Conservation (phyloP, 768 basidiomycete species). For the Royoungia palumana region DNA sequence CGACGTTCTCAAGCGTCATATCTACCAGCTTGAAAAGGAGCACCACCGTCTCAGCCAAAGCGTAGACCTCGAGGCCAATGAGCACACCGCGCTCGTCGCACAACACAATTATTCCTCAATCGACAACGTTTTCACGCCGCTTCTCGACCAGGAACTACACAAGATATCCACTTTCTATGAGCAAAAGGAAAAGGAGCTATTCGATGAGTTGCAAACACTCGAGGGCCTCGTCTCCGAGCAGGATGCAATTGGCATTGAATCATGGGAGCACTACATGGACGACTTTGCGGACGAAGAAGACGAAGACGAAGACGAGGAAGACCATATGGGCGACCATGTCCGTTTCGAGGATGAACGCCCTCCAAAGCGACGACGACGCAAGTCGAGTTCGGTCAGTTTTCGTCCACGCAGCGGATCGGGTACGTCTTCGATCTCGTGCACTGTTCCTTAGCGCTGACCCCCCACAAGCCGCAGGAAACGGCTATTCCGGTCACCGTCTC, state of each 20-base stretch:
- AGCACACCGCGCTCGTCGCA: conserved; percentile 54
- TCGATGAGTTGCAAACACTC: conserved; percentile 55
- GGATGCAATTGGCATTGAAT: conserved; percentile 56
- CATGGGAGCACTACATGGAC: conserved; percentile 50
- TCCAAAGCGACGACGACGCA: conserved; percentile 35
- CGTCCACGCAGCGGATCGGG: conserved; percentile 25
- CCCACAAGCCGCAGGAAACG: conserved; percentile 11
- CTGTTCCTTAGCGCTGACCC: background rate
- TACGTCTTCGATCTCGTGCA: background rate
- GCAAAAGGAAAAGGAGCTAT: conserved; percentile 68
- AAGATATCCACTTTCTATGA: conserved; percentile 83
- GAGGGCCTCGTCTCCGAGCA: conserved; percentile 55
- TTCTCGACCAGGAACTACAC: conserved; percentile 77
- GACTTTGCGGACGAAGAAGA: conserved; percentile 50
- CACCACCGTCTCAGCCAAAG: conserved; percentile 46
- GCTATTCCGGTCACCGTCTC: conserved; percentile 15
- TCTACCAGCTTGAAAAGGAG: conserved; percentile 83
- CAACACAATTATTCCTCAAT: conserved; percentile 36
- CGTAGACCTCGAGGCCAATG: conserved; percentile 64
- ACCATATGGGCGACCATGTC: conserved; percentile 28
- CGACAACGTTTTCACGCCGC: conserved; percentile 62
- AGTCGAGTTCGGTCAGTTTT: conserved; percentile 29
- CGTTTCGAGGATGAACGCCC: conserved; percentile 26
- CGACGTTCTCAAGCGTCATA: conserved; percentile 76
- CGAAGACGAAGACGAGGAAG: conserved; percentile 59